Percentiles rank a stretch among this genome's conserved stretches.
These are phyloP conservation scores for Cyclanthera cordifolia DNA, from an alignment of 306 rosid genomes.

Conservation along the genomic window DNA sequence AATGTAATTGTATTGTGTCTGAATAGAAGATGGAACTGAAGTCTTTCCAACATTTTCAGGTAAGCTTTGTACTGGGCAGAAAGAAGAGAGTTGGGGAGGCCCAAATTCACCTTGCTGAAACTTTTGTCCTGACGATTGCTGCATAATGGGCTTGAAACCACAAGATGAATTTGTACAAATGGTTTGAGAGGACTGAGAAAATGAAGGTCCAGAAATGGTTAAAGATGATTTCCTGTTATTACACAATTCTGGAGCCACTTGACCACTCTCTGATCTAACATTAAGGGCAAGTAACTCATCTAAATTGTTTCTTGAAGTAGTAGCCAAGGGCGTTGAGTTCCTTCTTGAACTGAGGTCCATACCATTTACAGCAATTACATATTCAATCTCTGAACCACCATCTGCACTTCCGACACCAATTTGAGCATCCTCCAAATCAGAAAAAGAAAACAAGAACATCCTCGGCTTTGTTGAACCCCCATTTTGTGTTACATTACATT, in stretches of 20 bases:
- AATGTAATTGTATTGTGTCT: constrained; percentile 20
- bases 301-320: constrained; percentile 42
- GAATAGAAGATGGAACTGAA: constrained; percentile 19
- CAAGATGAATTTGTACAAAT: constrained; percentile 30
- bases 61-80: constrained; percentile 19
- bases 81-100: constrained; percentile 28
- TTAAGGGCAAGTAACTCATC: constrained; percentile 47
- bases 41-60: constrained; percentile 22
- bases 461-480: constrained; percentile 56
- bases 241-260: constrained; percentile 27
- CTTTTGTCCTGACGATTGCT: constrained; percentile 30
- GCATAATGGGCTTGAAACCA: constrained; percentile 36
- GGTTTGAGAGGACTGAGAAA: constrained; percentile 37
- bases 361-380: constrained; percentile 75
- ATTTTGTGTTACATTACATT: constrained; percentile 40
- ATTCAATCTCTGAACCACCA: constrained; percentile 62
- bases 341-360: constrained; percentile 52
- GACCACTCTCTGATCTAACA: constrained; percentile 36
- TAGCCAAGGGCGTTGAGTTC: constrained; percentile 40
- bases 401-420: constrained; percentile 43
- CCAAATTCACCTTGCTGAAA: constrained; percentile 32
- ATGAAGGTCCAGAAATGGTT: constrained; percentile 31
- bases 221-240: constrained; percentile 28
- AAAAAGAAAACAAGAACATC: constrained; percentile 53
- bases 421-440: constrained; percentile 63